Evolutionary conservation across 495 filamentous ascomycete genomes (phyloP).

Genomic region (Tuber brumale): DNA sequence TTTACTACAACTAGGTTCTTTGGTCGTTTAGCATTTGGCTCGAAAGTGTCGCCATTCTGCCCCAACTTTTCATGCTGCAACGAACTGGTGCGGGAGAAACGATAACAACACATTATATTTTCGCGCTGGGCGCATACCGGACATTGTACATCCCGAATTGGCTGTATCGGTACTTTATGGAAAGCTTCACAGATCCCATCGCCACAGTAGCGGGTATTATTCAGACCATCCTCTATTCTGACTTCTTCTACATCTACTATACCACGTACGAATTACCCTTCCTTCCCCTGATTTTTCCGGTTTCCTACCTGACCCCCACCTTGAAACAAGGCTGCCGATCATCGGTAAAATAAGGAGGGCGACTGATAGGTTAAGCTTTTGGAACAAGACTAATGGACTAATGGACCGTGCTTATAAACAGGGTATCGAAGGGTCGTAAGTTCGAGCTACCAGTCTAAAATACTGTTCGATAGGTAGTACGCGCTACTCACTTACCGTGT

Average conservation of each 20-base stretch:
- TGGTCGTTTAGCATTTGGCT: conserved; percentile 99
- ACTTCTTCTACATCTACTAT: conserved; percentile 99
- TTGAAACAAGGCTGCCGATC: conserved; percentile 29
- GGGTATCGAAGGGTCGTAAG: conserved; percentile 78
- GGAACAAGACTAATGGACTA: conserved; percentile 38
- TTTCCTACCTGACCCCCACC: conserved; percentile 19
- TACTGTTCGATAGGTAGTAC: conserved; percentile 21
- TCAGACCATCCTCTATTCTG: conserved; percentile 91
- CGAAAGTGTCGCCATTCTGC: conserved; percentile 90
- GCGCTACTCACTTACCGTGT: conserved; percentile 31
- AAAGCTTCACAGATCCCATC: conserved; percentile 66
- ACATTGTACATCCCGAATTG: conserved; percentile 98
- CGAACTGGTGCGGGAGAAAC: conserved; percentile 96
- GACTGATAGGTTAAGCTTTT: conserved; percentile 25
- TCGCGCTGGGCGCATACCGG: conserved; percentile 83
- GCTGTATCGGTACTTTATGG: conserved; percentile 80
- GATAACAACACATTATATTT: conserved; percentile 97
- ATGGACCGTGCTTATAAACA: conserved; percentile 40
- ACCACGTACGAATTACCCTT: conserved; percentile 59
- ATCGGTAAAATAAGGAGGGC: conserved; percentile 5
- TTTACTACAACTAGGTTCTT: conserved; percentile 57
- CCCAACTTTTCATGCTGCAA: conserved; percentile 96
- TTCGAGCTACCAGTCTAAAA: conserved; percentile 75
- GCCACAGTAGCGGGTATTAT: conserved; percentile 79
- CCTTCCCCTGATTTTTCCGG: conserved; percentile 14